Conservation (phyloP, 73 alveolate genomes). For the Blepharisma stoltei region DNA sequence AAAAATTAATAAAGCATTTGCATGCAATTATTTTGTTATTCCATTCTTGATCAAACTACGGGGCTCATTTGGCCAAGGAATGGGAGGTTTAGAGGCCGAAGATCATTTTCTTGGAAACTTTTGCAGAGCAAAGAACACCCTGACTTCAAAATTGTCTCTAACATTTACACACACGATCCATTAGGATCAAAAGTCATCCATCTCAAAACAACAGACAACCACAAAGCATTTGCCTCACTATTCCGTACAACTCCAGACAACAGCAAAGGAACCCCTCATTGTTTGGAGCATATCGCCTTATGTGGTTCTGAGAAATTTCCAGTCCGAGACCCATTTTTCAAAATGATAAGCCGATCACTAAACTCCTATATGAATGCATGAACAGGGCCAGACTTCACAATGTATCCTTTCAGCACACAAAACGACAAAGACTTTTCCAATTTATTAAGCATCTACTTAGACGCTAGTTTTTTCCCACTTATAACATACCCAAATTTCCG, state of each 20-base stretch:
- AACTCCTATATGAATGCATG: slow-evolving; percentile 89
- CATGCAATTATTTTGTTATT: no score
- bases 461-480: slow-evolving; percentile 71
- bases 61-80: no score
- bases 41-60: no score
- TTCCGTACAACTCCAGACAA: slow-evolving; percentile 76
- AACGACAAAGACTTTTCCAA: slow-evolving; percentile 73
- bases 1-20: no score
- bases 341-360: slow-evolving; percentile 76
- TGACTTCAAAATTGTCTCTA: slow-evolving; percentile 35
- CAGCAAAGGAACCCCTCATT: slow-evolving; percentile 79
- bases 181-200: slow-evolving; percentile 74
- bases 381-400: slow-evolving; percentile 91
- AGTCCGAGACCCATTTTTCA: slow-evolving; percentile 82
- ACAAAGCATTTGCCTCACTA: slow-evolving; percentile 65
- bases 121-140: background rate
- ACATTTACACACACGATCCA: slow-evolving; percentile 40
- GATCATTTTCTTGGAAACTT: slow-evolving; percentile 21
- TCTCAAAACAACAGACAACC: slow-evolving; percentile 68
- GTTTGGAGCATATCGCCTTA: slow-evolving; percentile 56
- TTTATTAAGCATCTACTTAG: slow-evolving; percentile 64
- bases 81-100: background rate
- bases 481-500: slow-evolving; percentile 63
- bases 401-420: slow-evolving; percentile 82
- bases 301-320: slow-evolving; percentile 78